Evolutionary conservation across 2,329 filamentous ascomycete genomes (phyloP), one percentile per base, ranked within the genome.

Genomic region (Diplocarpon rosae): DNA sequence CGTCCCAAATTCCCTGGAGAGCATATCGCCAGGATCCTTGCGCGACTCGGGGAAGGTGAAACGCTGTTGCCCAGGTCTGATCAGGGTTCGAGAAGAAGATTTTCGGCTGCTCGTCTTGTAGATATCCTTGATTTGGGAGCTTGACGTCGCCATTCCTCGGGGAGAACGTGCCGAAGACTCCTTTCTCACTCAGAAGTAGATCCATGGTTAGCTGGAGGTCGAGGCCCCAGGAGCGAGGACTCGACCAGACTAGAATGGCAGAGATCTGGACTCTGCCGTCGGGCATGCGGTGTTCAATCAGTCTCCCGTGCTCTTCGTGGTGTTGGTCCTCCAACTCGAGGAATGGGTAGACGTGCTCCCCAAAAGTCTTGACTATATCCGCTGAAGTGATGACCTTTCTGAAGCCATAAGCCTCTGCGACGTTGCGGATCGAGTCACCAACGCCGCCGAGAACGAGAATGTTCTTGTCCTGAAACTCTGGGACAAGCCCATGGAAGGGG

Each of bases 401-500:
- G 34, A 46, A 46, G 16, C 43, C 39, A 36, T 46, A 46, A 7
- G 33, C 16, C 14, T 42, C 27, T 1, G 43, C 43, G 9, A 46
- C 78, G 55, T 80, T 76, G 39, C 80, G 79, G 66, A 80, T 81
- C 60, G 75, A 75, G 68, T 79, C 82, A 40, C 78, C 80, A 5
- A 28, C 37, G 56, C 81, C 82, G 61, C 43, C 43, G 12, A 83
- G 75, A 5, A 85, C 80, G 6, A 86, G 71, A 34, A 86, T 80
- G 5, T 79, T 85, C 28, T 49, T 49, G 58, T 76, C 72, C 69
- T 84, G 83, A 69, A 84, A 84, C 63, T 14, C 13, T 3, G 38
- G 31, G 3, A 80, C 66, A 57, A 85, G 66, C 39, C 80, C 80
- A 49, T 78, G 76, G 80, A 85, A 85, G 56, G 80, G 80, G 4